Conservation (phyloP, 768 basidiomycete genomes). For the Boletus speciosus region DNA sequence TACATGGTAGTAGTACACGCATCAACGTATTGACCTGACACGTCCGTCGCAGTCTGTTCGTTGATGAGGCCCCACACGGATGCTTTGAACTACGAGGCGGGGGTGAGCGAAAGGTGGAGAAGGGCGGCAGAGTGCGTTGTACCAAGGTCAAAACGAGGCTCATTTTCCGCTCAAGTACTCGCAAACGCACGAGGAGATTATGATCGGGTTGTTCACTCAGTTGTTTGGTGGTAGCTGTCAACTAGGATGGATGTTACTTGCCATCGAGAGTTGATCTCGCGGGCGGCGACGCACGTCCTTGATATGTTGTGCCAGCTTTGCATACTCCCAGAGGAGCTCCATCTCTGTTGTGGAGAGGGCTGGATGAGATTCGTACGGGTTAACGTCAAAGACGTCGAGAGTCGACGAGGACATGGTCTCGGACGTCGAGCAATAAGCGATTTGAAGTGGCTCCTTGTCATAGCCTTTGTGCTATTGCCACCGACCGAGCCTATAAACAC, state of each 20-base stretch:
- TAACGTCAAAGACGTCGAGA: constrained; percentile 39
- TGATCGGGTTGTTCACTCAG: constrained; percentile 78
- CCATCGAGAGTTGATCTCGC: neutral
- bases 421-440: neutral
- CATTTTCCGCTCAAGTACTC: constrained; percentile 90
- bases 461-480: neutral
- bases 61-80: constrained; percentile 95
- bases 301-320: constrained; percentile 77
- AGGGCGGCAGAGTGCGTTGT: neutral
- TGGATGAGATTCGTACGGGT: constrained; percentile 73
- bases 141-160: constrained; percentile 91
- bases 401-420: neutral
- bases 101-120: constrained; percentile 2
- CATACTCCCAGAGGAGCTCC: constrained; percentile 90
- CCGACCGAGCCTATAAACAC: neutral
- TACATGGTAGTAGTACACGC: constrained; percentile 14
- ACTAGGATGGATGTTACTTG: constrained; percentile 35
- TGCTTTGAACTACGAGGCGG: constrained; percentile 73
- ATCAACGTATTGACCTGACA: constrained; percentile 17
- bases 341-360: constrained; percentile 66
- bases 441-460: neutral
- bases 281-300: constrained; percentile 54
- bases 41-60: constrained; percentile 50
- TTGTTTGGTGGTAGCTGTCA: constrained; percentile 62
- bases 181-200: constrained; percentile 66